Conservation (phyloP, 1,139 yeast genomes). For the Yamadazyma trypodendri region DNA sequence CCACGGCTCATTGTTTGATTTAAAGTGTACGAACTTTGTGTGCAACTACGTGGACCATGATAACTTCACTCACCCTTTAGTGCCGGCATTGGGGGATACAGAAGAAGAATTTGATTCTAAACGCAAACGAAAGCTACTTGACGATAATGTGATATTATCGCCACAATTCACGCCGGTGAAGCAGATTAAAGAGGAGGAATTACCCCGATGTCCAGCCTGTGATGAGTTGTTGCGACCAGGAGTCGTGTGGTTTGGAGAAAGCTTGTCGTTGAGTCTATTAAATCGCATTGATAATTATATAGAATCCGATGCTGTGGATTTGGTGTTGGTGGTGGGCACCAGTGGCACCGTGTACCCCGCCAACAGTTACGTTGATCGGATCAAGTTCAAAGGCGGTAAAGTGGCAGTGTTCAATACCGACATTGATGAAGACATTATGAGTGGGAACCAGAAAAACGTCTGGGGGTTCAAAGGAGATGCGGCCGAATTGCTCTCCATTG, state of each 20-base stretch:
- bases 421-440: constrained; percentile 42
- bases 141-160: constrained; percentile 32
- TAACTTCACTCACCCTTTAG: constrained; percentile 61
- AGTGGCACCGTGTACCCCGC: constrained; percentile 90
- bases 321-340: constrained; percentile 81
- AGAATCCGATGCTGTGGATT: constrained; percentile 57
- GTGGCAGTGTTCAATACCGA: constrained; percentile 83
- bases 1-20: constrained; percentile 75
- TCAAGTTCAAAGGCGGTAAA: constrained; percentile 68
- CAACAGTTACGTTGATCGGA: constrained; percentile 82
- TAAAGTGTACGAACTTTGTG: constrained; percentile 71
- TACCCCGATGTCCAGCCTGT: constrained; percentile 82
- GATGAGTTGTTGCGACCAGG: constrained; percentile 69
- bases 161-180: constrained; percentile 51
- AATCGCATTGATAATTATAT: constrained; percentile 71
- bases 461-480: constrained; percentile 89
- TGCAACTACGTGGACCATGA: constrained; percentile 60
- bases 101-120: constrained; percentile 28
- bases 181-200: constrained; percentile 45
- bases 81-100: constrained; percentile 50
- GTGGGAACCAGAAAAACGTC: constrained; percentile 39
- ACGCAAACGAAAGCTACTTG: constrained; percentile 47
- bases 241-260: constrained; percentile 92
- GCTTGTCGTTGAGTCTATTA: constrained; percentile 62
- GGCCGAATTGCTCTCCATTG: constrained; percentile 63